Conservation (phyloP, 805 yeast genomes). For the Isabelozyma pseudorhagii region DNA sequence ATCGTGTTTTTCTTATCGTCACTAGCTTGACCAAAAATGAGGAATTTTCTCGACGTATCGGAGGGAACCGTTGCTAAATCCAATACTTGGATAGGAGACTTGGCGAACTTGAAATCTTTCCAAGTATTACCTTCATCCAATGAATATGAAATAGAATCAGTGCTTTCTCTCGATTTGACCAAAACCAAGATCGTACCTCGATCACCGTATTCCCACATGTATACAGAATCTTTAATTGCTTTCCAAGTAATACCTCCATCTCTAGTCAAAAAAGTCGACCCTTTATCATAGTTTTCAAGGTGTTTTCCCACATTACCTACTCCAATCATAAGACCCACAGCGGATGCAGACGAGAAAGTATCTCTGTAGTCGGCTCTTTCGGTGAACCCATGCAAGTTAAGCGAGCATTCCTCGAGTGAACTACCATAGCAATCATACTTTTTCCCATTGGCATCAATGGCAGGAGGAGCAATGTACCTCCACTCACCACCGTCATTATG, state of each 20-base stretch:
- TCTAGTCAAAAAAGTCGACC: slow-evolving; percentile 72
- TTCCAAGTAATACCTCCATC: slow-evolving; percentile 93
- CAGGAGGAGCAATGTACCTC: slow-evolving; percentile 70
- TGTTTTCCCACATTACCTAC: slow-evolving; percentile 85
- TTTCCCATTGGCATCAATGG: slow-evolving; percentile 57
- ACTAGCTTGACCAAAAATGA: slow-evolving; percentile 49
- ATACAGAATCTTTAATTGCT: slow-evolving; percentile 68
- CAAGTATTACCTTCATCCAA: slow-evolving; percentile 79
- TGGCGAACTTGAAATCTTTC: slow-evolving; percentile 62
- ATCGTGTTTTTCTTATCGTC: slow-evolving; percentile 42
- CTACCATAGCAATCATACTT: slow-evolving; percentile 50
- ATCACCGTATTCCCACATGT: slow-evolving; percentile 96
- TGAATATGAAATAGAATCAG: slow-evolving; percentile 63
- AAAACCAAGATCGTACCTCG: slow-evolving; percentile 83
- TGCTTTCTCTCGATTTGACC: slow-evolving; percentile 55
- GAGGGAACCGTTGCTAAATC: slow-evolving; percentile 90
- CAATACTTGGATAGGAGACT: slow-evolving; percentile 49
- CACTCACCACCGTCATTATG: slow-evolving; percentile 92
- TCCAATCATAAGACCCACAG: slow-evolving; percentile 85
- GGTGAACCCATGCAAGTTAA: slow-evolving; percentile 87
- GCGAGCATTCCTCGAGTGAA: slow-evolving; percentile 60
- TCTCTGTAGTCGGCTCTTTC: slow-evolving; percentile 83
- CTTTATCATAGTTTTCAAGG: slow-evolving; percentile 47
- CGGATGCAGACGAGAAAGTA: slow-evolving; percentile 83
- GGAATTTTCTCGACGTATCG: slow-evolving; percentile 80